Evolutionary conservation across 257 asterid genomes (phyloP).

Genomic region (Salvia splendens): DNA sequence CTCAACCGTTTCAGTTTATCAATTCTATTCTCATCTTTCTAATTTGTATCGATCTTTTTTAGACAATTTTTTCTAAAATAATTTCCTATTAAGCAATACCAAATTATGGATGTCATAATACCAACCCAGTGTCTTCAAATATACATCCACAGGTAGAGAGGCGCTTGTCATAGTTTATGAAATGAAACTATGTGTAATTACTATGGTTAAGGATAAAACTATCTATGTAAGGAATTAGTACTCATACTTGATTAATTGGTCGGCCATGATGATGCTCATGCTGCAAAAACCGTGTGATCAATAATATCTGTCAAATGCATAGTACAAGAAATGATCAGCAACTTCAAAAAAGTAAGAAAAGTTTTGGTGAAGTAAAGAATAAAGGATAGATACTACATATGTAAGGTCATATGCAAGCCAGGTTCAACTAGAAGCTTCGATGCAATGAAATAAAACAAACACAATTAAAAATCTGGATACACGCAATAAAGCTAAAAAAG

Average conservation of each 20-base stretch:
- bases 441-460: constrained; percentile 21
- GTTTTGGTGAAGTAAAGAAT: constrained; percentile 9
- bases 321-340: constrained; percentile 36
- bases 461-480: constrained; percentile 6
- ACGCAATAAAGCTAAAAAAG: neutral
- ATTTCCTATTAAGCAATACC: constrained; percentile 5
- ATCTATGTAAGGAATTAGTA: constrained; percentile 23
- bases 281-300: constrained; percentile 94
- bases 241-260: constrained; percentile 68
- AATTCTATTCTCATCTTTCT: too few relatives aligned
- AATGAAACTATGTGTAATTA: neutral
- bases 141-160: constrained; percentile 10
- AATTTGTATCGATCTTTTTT: too few relatives aligned
- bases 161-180: constrained; percentile 11
- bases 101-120: constrained; percentile 6
- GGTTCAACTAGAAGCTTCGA: constrained; percentile 13
- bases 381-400: constrained; percentile 4
- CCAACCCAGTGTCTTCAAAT: constrained; percentile 22
- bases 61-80: too few relatives aligned
- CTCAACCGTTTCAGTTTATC: too few relatives aligned
- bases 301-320: constrained; percentile 57
- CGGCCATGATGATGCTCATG: constrained; percentile 97
- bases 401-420: constrained; percentile 10
- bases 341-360: constrained; percentile 23
- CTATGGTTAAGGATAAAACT: neutral